A percentile compares a stretch with the other conserved stretches of the same genome.
Conservation (phyloP, 1,139 yeast genomes). For the Tardiomyces digboiensis region DNA sequence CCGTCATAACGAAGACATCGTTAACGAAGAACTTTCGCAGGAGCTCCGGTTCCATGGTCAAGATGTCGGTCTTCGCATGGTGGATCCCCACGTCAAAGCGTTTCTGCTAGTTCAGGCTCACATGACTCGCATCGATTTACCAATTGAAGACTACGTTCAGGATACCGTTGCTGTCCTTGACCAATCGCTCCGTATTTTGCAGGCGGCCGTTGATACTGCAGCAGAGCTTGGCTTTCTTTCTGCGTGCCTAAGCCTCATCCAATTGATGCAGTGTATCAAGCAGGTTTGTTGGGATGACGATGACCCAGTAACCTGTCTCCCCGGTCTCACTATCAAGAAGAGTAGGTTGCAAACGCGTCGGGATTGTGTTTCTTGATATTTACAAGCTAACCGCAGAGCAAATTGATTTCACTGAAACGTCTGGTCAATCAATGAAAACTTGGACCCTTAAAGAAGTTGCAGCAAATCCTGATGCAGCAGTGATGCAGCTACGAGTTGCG, state of each 20-base stretch:
- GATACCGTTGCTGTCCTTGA: conserved; percentile 92
- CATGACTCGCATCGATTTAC: conserved; percentile 73
- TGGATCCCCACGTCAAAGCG: conserved; percentile 96
- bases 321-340: conserved; percentile 43
- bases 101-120: conserved; percentile 81
- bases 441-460: background rate
- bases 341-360: background rate
- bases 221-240: conserved; percentile 70
- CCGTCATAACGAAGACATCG: conserved; percentile 89
- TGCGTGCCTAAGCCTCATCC: conserved; percentile 51
- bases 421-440: background rate
- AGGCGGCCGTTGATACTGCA: conserved; percentile 85
- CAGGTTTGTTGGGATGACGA: conserved; percentile 86
- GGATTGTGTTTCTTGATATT: background rate
- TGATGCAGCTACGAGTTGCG: conserved; percentile 26
- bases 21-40: conserved; percentile 83
- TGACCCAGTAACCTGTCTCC: conserved; percentile 57
- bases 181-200: conserved; percentile 87
- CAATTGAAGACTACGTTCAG: conserved; percentile 91
- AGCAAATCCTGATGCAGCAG: background rate
- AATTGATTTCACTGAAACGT: background rate
- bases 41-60: conserved; percentile 64
- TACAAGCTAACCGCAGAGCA: background rate
- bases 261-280: conserved; percentile 78
- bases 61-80: conserved; percentile 49